A percentile compares a stretch with the other conserved stretches of the same genome.
Conservation (phyloP, 1,139 yeast species). For the Geotrichum fermentans region DNA sequence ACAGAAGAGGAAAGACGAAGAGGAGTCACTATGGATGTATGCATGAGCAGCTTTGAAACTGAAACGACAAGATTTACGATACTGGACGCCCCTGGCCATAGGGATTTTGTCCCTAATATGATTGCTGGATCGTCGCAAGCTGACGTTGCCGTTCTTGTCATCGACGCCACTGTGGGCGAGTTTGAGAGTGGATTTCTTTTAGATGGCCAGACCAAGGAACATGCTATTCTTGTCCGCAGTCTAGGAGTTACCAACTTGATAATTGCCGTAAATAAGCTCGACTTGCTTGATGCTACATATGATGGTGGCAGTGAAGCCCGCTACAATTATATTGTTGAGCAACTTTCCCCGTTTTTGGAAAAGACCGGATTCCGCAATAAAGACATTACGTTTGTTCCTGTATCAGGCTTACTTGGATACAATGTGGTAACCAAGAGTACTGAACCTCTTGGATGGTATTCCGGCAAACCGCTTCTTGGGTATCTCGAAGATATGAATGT, state of each 20-base stretch:
- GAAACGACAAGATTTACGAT: slow-evolving; percentile 63
- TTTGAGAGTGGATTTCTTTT: slow-evolving; percentile 83
- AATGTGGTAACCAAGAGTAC: slow-evolving; percentile 55
- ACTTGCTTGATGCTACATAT: slow-evolving; percentile 58
- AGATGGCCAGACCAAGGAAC: slow-evolving; percentile 95
- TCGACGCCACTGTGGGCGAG: slow-evolving; percentile 77
- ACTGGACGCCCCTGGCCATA: slow-evolving; percentile 97
- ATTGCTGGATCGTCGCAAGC: slow-evolving; percentile 91
- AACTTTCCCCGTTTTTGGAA: slow-evolving; percentile 56
- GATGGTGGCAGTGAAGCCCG: slow-evolving; percentile 44
- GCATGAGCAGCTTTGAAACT: slow-evolving; percentile 80
- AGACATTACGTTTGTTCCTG: slow-evolving; percentile 67
- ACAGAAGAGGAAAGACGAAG: slow-evolving; percentile 76
- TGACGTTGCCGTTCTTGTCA: slow-evolving; percentile 65
- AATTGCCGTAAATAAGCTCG: slow-evolving; percentile 86
- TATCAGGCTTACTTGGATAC: slow-evolving; percentile 79
- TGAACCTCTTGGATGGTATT: slow-evolving; percentile 51
- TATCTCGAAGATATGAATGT: slow-evolving; percentile 39
- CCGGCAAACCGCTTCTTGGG: slow-evolving; percentile 60
- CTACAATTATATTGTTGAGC: slow-evolving; percentile 55
- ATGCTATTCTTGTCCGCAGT: slow-evolving; percentile 74
- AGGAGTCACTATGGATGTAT: slow-evolving; percentile 92
- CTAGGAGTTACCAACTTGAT: slow-evolving; percentile 74
- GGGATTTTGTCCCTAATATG: slow-evolving; percentile 97
- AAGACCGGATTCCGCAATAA: slow-evolving; percentile 51